A percentile compares a stretch with the other conserved stretches of the same genome.
These are phyloP conservation scores for Dictyostelium gargantuum DNA, from an alignment of 208 protist genomes.

Conservation along the genomic window DNA sequence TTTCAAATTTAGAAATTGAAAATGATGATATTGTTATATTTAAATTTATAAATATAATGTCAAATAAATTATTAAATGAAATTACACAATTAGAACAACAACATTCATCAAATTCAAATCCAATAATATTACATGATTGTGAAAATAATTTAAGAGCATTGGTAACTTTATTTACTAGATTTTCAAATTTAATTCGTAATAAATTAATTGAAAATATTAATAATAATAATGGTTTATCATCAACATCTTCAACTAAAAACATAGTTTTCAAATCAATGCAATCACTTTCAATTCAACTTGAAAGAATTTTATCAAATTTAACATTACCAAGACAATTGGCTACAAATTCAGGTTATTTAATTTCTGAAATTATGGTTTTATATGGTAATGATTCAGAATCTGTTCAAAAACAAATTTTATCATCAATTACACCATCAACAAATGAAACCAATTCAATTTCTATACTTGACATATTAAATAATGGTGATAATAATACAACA, in stretches of 20 bases:
- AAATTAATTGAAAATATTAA: neutral
- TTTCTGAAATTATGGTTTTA: neutral
- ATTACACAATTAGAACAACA: neutral
- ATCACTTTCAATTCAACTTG: neutral
- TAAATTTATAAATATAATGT: neutral
- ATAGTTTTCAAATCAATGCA: neutral
- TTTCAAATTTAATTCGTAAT: neutral
- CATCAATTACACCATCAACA: neutral
- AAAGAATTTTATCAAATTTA: neutral
- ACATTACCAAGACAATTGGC: neutral
- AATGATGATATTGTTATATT: neutral
- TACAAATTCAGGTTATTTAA: constrained; percentile 3
- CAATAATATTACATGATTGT: neutral
- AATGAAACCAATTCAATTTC: neutral
- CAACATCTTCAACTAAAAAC: neutral
- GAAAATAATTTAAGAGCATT: neutral
- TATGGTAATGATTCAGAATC: neutral
- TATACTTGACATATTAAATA: neutral
- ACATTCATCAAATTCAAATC: neutral
- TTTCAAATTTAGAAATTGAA: neutral
- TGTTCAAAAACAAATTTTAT: constrained; percentile 12
- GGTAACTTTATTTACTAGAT: neutral
- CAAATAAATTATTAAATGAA: neutral
- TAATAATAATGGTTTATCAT: neutral
- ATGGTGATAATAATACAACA: too few relatives aligned